Evolutionary conservation across 495 filamentous ascomycete genomes (phyloP), one percentile per base, ranked within the genome.

Genomic region (Aspergillus ellipticus): DNA sequence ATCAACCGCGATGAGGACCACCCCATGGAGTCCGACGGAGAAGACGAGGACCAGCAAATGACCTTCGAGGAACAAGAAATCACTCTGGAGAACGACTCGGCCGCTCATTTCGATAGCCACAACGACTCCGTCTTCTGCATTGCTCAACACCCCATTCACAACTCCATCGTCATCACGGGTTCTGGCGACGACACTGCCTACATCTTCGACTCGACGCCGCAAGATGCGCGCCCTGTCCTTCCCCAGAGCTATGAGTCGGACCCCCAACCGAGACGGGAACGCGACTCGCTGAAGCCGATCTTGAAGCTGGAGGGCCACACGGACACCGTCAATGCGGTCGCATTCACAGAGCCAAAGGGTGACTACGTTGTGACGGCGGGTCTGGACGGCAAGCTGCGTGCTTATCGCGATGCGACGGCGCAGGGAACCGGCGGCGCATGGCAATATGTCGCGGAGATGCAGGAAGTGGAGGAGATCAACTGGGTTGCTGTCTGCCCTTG

Each of bases 401-500:
- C 78, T 7, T 87, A 80, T 64, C 68, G 72, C 21, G 74, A 74
- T 60, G 70, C 73, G 2, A 67, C 74, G 1, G 56, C 70, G 20
- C 66, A 73, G 56, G 68, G 67, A 55, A 67, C 65, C 0, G 80
- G 79, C 3, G 58, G 67, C 15, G 66, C 66, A 26, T 90, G 85
- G 81, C 71, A 76, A 35, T 89, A 89, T 67, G 66, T 89, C 4
- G 84, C 78, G 19, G 84, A 87, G 62, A 79, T 82, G 1, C 85
- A 89, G 73, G 95, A 99, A 69, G 92, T 96, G 1, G 86, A 93
- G 57, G 93, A 97, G 70, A 87, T 99, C 57, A 95, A 95, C 76
- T 99, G 92, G 90, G 71, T 97, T 6, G 69, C 79, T 0, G 77
- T 89, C 0, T 96, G 89, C 66, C 93, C 93, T 2, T 79, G 81